phyloP scores from a whole-genome alignment of 495 filamentous ascomycete genomes.

The Penicillium canescens region DNA sequence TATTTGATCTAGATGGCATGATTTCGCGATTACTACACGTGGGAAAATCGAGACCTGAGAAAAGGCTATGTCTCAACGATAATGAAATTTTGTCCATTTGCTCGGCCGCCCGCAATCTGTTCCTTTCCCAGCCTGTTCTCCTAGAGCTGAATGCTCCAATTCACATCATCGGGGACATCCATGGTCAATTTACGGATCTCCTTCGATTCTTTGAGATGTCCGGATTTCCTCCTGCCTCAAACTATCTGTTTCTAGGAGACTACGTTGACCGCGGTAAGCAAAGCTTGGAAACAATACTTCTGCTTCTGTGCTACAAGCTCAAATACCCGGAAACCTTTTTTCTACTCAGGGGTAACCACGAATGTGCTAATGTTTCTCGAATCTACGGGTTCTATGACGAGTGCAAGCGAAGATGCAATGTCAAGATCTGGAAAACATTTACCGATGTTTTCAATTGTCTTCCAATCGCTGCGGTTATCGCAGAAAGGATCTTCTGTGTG shows the following conservation, averaged over 20 bases:
- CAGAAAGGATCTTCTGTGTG: constrained; percentile 97
- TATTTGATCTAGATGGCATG: constrained; percentile 89
- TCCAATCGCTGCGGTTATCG: constrained; percentile 93
- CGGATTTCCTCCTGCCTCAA: constrained; percentile 89
- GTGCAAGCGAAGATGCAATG: constrained; percentile 94
- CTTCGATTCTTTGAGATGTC: constrained; percentile 99
- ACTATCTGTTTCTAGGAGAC: constrained; percentile 94
- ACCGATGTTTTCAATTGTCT: constrained; percentile 96
- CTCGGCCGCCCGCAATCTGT: constrained; percentile 78
- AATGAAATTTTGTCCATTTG: constrained; percentile 95
- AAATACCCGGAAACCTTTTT: constrained; percentile 99
- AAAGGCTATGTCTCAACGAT: constrained; percentile 94
- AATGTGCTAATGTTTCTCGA: constrained; percentile 96
- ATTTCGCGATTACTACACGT: constrained; percentile 93
- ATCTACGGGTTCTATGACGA: constrained; percentile 99
- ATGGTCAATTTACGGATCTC: constrained; percentile 98
- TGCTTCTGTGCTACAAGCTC: constrained; percentile 96
- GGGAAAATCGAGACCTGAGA: constrained; percentile 94
- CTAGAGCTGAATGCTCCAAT: constrained; percentile 91
- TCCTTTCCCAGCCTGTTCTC: constrained; percentile 87
- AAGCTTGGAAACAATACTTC: constrained; percentile 91
- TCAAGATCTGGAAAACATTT: constrained; percentile 99
- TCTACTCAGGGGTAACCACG: constrained; percentile 92
- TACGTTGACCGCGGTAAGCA: constrained; percentile 98
- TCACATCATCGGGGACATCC: constrained; percentile 97